Conservation (phyloP, 2,329 filamentous ascomycete species). For the Penicillium sclerotiorum region DNA sequence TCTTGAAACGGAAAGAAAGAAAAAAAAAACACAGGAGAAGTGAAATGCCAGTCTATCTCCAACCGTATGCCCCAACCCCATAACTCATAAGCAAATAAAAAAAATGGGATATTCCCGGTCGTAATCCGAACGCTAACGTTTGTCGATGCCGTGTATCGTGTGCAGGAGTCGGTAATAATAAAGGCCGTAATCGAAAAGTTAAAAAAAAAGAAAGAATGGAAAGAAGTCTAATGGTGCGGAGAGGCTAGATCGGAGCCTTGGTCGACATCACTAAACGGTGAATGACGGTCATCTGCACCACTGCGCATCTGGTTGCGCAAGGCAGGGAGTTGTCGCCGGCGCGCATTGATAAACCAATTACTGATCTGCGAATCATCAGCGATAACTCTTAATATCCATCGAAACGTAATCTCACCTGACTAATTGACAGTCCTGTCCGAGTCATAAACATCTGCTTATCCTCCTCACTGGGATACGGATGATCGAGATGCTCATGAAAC, state of each 20-base stretch:
- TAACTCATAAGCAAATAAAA: constrained; percentile 18
- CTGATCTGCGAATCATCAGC: constrained; percentile 46
- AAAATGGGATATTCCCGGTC: constrained; percentile 13
- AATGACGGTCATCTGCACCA: constrained; percentile 37
- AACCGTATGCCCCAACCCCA: constrained; percentile 18
- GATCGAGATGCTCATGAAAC: constrained; percentile 75
- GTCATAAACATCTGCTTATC: constrained; percentile 82
- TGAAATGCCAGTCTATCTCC: constrained; percentile 27
- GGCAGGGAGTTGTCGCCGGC: constrained; percentile 51
- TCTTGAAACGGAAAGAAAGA: constrained; percentile 9
- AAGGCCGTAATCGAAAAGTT: constrained; percentile 9
- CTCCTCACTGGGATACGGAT: constrained; percentile 85
- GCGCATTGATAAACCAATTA: constrained; percentile 58
- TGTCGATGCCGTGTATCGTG: constrained; percentile 20
- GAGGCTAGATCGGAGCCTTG: constrained; percentile 32
- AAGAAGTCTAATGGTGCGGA: constrained; percentile 25
- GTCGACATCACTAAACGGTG: constrained; percentile 40
- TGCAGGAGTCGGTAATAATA: constrained; percentile 12
- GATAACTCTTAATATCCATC: neutral
- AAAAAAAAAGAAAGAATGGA: neutral
- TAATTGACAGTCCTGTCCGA: constrained; percentile 76
- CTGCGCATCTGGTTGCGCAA: constrained; percentile 49
- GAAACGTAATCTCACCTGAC: constrained; percentile 47
- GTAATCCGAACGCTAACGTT: constrained; percentile 26
- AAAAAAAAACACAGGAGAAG: constrained; percentile 14